Percentiles rank a stretch among this genome's conserved stretches.
These are phyloP conservation scores for Populus simonii DNA, from an alignment of 345 rosid species.

Conservation along the genomic window DNA sequence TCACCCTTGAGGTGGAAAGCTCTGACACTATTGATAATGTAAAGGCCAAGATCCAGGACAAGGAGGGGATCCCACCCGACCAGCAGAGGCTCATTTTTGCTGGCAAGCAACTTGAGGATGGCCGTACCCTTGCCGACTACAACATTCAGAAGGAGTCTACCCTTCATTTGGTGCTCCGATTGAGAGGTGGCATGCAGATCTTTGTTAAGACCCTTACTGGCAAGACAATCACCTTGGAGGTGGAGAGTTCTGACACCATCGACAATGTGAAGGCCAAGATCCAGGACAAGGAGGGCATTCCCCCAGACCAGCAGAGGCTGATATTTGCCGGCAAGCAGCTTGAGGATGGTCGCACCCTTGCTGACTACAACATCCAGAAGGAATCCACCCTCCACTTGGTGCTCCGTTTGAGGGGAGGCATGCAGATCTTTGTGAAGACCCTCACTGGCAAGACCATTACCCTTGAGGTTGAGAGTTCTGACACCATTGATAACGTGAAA, in stretches of 20 bases:
- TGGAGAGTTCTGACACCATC: slow-evolving; percentile 38
- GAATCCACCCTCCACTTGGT: slow-evolving; percentile 41
- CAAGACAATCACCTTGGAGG: slow-evolving; percentile 38
- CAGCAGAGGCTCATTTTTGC: slow-evolving; percentile 31
- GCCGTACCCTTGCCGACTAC: slow-evolving; percentile 20
- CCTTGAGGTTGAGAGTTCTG: slow-evolving; percentile 37
- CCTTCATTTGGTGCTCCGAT: slow-evolving; percentile 23
- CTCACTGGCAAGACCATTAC: slow-evolving; percentile 41
- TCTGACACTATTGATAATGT: slow-evolving; percentile 32
- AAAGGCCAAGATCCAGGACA: slow-evolving; percentile 30
- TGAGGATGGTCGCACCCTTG: slow-evolving; percentile 38
- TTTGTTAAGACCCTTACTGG: slow-evolving; percentile 40
- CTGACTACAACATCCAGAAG: slow-evolving; percentile 41
- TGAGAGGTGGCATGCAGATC: slow-evolving; percentile 38
- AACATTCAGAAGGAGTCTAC: slow-evolving; percentile 28
- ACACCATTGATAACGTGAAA: slow-evolving; percentile 36
- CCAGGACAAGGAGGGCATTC: slow-evolving; percentile 43
- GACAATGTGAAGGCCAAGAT: slow-evolving; percentile 42
- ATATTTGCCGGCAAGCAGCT: slow-evolving; percentile 44
- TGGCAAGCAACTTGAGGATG: slow-evolving; percentile 29
- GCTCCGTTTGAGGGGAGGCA: slow-evolving; percentile 34
- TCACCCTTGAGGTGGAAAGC: background rate
- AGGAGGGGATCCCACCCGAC: slow-evolving; percentile 27
- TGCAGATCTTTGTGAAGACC: slow-evolving; percentile 43
- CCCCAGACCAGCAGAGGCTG: slow-evolving; percentile 39